These are phyloP conservation scores for Aspergillus chevalieri DNA, from an alignment of 2,329 filamentous ascomycete genomes.

Conservation along the genomic window DNA sequence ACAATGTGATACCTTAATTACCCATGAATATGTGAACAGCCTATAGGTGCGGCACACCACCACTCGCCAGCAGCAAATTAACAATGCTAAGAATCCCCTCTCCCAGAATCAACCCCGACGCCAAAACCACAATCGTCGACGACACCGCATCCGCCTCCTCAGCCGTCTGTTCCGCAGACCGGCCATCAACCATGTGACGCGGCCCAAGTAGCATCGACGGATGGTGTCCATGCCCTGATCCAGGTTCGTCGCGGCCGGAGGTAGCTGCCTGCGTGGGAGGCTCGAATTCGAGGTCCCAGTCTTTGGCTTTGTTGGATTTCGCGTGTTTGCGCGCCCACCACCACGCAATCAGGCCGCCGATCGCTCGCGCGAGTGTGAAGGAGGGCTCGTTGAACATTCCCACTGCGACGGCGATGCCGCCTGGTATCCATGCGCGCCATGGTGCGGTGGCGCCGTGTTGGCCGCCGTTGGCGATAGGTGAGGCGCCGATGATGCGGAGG, in stretches of 20 bases:
- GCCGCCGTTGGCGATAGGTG: constrained; percentile 25
- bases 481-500: constrained; percentile 55
- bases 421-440: constrained; percentile 75
- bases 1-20: neutral
- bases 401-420: constrained; percentile 92
- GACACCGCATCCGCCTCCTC: constrained; percentile 31
- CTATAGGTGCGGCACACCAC: constrained; percentile 66
- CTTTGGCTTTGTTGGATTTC: constrained; percentile 11
- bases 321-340: constrained; percentile 60
- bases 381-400: constrained; percentile 98
- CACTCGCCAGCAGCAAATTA: constrained; percentile 75
- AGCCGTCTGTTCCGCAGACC: constrained; percentile 37
- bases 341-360: constrained; percentile 70
- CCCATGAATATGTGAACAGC: neutral
- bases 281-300: neutral
- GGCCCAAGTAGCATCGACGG: neutral
- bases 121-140: constrained; percentile 78
- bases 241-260: neutral
- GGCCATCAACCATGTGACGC: neutral
- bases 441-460: constrained; percentile 32
- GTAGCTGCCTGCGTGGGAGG: neutral
- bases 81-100: constrained; percentile 90
- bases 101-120: constrained; percentile 81
- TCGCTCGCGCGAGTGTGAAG: constrained; percentile 82
- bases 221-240: neutral